Conservation (phyloP, 305 asterid species). For the Plantago lanceolata region DNA sequence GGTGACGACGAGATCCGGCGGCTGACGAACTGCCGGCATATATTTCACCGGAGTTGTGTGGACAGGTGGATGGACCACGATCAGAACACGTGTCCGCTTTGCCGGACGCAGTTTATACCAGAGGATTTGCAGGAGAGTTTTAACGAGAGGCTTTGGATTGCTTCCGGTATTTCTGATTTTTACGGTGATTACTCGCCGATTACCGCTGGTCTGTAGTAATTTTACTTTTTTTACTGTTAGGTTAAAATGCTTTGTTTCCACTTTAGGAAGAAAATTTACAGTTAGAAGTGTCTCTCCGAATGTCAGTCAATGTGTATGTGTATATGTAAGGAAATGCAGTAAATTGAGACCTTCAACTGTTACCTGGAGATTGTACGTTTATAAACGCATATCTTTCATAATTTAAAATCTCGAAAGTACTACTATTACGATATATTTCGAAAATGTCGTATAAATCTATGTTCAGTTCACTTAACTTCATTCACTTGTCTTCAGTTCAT, state of each 20-base stretch:
- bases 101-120: slow-evolving; percentile 65
- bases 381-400: no score
- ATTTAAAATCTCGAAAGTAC: no score
- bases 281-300: no score
- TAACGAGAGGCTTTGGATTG: slow-evolving; percentile 64
- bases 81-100: slow-evolving; percentile 77
- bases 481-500: no score
- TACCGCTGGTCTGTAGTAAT: slow-evolving; percentile 34
- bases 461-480: no score
- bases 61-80: slow-evolving; percentile 98
- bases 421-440: no score
- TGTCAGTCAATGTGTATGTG: no score
- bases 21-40: slow-evolving; percentile 65
- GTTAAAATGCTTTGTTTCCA: not conserved
- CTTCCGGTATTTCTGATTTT: slow-evolving; percentile 41
- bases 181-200: slow-evolving; percentile 47
- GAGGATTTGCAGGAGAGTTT: slow-evolving; percentile 58
- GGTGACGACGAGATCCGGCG: slow-evolving; percentile 74
- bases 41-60: slow-evolving; percentile 74
- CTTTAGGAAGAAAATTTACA: not conserved
- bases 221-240: not conserved
- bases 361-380: no score
- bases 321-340: no score
- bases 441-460: no score
- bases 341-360: no score